Evolutionary conservation across 192 early-diverging fungal genomes (phyloP).

Genomic region (Coemansia sp.): DNA sequence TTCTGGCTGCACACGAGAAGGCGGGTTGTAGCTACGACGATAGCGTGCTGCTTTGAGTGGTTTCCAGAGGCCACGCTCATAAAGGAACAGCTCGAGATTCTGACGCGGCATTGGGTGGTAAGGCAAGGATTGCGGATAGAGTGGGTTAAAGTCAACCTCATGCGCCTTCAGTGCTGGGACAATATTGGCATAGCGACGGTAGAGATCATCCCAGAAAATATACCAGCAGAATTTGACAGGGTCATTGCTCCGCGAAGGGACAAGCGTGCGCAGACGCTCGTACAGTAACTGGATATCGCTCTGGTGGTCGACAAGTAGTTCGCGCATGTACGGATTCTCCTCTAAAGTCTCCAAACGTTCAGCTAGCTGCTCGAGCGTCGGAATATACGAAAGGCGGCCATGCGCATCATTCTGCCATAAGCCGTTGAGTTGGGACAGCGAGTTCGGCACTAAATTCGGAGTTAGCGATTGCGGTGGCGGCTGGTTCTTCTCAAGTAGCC

Average conservation of each 20-base stretch:
- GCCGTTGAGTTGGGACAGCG: constrained; percentile 11
- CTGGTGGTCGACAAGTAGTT: constrained; percentile 35
- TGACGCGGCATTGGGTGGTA: constrained; percentile 59
- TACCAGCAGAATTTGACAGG: constrained; percentile 60
- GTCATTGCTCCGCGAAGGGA: constrained; percentile 43
- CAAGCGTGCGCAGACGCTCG: constrained; percentile 48
- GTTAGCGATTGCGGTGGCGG: constrained; percentile 13
- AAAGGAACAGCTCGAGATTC: constrained; percentile 59
- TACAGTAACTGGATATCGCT: constrained; percentile 44
- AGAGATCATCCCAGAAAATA: constrained; percentile 69
- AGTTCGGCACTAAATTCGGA: constrained; percentile 12
- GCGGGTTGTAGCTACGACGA: constrained; percentile 1
- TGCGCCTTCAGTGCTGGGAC: constrained; percentile 37
- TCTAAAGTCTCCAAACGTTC: constrained; percentile 38
- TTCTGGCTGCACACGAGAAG: background rate
- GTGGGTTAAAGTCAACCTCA: constrained; percentile 62
- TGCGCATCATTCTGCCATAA: constrained; percentile 41
- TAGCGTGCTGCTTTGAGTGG: constrained; percentile 13
- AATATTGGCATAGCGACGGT: constrained; percentile 57
- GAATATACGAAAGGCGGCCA: constrained; percentile 45
- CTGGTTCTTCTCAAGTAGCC: background rate
- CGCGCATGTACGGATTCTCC: constrained; percentile 45
- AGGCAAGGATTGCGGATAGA: constrained; percentile 59
- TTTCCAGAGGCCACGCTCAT: constrained; percentile 50
- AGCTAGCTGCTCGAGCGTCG: constrained; percentile 43